phyloP scores from a whole-genome alignment of 148 eudicot species.

The Chenopodium formosanum region DNA sequence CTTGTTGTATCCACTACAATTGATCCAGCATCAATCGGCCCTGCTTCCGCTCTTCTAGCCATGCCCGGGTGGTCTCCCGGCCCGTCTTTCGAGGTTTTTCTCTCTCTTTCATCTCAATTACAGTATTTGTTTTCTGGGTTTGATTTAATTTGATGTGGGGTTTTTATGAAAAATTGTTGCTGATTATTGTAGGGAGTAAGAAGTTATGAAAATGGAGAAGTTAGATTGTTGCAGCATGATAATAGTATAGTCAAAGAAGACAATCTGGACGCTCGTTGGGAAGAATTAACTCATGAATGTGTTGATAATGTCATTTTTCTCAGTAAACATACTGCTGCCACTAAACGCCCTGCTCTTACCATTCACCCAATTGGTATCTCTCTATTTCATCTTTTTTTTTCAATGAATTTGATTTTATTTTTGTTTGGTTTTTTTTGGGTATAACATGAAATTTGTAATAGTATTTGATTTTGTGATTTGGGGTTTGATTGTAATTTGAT shows the following conservation, averaged over 20 bases:
- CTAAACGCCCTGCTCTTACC: conserved; percentile 79
- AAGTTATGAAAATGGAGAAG: conserved; percentile 46
- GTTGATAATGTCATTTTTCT: conserved; percentile 65
- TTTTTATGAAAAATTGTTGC: not conserved
- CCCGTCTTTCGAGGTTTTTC: conserved; percentile 47
- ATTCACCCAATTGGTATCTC: conserved; percentile 68
- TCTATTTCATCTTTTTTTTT: too few species aligned
- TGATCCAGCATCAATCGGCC: conserved; percentile 68
- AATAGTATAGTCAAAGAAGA: conserved; percentile 54
- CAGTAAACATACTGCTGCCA: conserved; percentile 64
- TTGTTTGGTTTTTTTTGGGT: too few species aligned
- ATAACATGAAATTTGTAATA: too few species aligned
- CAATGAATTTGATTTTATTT: too few species aligned
- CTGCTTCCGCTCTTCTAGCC: conserved; percentile 58
- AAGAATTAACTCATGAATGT: conserved; percentile 43
- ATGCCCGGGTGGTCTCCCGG: conserved; percentile 69
- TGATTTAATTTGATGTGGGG: not conserved
- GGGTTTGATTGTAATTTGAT: not conserved
- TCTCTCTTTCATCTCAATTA: not conserved
- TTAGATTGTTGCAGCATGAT: conserved; percentile 63
- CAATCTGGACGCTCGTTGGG: conserved; percentile 65
- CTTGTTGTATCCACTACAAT: conserved; percentile 63
- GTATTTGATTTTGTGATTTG: too few species aligned
- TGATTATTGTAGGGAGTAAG: conserved; percentile 38
- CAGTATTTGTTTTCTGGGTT: too few species aligned